phyloP scores from a whole-genome alignment of 352 stramenopile genomes.

The Lagenidium giganteum region DNA sequence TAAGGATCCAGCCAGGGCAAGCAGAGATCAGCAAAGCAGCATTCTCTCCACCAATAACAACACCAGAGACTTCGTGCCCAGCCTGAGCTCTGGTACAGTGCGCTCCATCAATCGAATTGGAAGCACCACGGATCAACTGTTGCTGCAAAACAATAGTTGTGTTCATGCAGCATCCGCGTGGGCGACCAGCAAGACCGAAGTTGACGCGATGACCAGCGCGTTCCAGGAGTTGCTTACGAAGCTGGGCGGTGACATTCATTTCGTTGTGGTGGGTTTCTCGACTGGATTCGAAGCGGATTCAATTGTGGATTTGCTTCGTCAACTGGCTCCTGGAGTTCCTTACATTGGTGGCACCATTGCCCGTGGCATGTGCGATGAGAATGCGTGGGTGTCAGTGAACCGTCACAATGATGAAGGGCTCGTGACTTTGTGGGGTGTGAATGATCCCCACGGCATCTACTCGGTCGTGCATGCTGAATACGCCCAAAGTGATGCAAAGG shows the following conservation, averaged over 20 bases:
- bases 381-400: constrained; percentile 85
- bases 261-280: constrained; percentile 82
- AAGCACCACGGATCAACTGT: constrained; percentile 41
- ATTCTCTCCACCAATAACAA: too few relatives aligned
- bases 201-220: constrained; percentile 63
- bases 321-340: constrained; percentile 71
- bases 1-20: too few relatives aligned
- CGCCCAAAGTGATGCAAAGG: constrained; percentile 66
- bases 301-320: constrained; percentile 64
- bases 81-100: too few relatives aligned
- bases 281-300: constrained; percentile 75
- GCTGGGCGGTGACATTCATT: constrained; percentile 73
- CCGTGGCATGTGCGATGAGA: constrained; percentile 82
- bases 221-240: constrained; percentile 81
- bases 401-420: constrained; percentile 79
- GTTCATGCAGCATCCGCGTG: constrained; percentile 68
- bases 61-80: too few relatives aligned
- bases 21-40: too few relatives aligned
- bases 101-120: too few relatives aligned
- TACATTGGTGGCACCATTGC: constrained; percentile 85
- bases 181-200: constrained; percentile 70
- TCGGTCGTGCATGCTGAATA: constrained; percentile 78
- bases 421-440: constrained; percentile 81
- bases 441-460: constrained; percentile 79
- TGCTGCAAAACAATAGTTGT: constrained; percentile 51